Conservation (phyloP, 2,329 filamentous ascomycete genomes). For the Pyricularia pennisetigena region DNA sequence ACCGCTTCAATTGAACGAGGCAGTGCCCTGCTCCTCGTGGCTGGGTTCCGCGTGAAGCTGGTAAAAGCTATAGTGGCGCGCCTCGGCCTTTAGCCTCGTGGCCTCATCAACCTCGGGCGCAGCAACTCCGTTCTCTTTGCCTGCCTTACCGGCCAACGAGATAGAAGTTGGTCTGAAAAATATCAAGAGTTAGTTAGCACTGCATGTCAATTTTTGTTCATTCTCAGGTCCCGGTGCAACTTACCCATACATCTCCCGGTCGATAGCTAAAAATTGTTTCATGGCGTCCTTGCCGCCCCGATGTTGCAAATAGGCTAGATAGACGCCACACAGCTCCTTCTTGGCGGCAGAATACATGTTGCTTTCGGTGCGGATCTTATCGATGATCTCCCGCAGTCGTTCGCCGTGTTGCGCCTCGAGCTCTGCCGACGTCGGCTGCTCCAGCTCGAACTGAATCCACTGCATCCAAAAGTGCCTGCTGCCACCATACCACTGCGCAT, state of each 20-base stretch:
- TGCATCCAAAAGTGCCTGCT: constrained; percentile 84
- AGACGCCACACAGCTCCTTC: constrained; percentile 66
- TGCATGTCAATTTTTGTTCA: constrained; percentile 4
- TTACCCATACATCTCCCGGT: constrained; percentile 80
- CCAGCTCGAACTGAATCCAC: constrained; percentile 82
- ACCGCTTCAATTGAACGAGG: constrained; percentile 32
- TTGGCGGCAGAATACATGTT: constrained; percentile 57
- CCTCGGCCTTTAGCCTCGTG: constrained; percentile 39
- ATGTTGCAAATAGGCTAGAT: constrained; percentile 77
- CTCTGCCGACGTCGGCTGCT: constrained; percentile 61
- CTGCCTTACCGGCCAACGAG: constrained; percentile 26
- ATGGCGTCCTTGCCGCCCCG: constrained; percentile 74
- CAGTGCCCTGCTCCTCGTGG: constrained; percentile 36
- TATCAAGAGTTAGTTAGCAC: not conserved
- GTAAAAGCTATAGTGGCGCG: constrained; percentile 40
- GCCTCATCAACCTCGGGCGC: constrained; percentile 39
- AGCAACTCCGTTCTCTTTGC: constrained; percentile 35
- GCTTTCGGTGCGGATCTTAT: constrained; percentile 64
- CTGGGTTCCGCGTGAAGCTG: constrained; percentile 38
- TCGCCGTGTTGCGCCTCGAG: constrained; percentile 56
- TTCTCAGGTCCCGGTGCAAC: constrained; percentile 14
- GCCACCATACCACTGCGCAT: constrained; percentile 74
- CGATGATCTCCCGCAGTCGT: constrained; percentile 72
- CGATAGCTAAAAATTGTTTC: constrained; percentile 74
- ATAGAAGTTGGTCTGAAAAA: constrained; percentile 33